Evolutionary conservation across 1,284 basidiomycete species (phyloP).

Genomic region (Marasmius sp.): DNA sequence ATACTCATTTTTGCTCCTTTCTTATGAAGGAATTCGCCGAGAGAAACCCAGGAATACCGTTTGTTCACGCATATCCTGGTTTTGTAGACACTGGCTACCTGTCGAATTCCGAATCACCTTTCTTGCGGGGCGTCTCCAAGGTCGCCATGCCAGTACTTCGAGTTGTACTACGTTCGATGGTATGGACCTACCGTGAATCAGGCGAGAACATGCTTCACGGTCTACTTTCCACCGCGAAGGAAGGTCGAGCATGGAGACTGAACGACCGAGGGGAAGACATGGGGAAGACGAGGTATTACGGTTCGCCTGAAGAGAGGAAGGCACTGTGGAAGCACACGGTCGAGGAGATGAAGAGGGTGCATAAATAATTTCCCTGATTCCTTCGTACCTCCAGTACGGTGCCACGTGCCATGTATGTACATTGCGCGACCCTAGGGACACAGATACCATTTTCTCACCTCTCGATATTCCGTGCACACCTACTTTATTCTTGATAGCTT

Average conservation of each 20-base stretch:
- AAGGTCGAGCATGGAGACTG: constrained; percentile 1
- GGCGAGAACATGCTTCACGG: constrained; percentile 8
- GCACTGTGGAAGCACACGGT: constrained; percentile 9
- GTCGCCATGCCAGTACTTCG: not conserved
- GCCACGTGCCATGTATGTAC: no score
- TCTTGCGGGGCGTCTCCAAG: not conserved
- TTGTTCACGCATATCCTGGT: constrained; percentile 8
- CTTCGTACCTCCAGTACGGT: no score
- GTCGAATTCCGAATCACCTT: not conserved
- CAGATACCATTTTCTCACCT: no score
- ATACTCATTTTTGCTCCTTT: not conserved
- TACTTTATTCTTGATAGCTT: no score
- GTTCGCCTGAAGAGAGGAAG: not conserved
- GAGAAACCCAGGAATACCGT: constrained; percentile 4
- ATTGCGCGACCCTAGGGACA: no score
- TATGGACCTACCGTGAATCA: not conserved
- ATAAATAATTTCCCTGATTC: not conserved
- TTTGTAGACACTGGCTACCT: not conserved
- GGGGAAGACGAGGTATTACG: constrained; percentile 1
- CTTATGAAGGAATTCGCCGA: not conserved
- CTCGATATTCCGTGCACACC: no score
- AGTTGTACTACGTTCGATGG: not conserved
- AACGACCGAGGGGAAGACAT: constrained; percentile 4
- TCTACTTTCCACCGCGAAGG: not conserved
- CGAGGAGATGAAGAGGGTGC: constrained; percentile 1